A percentile compares a stretch with the other conserved stretches of the same genome.
phyloP scores from a whole-genome alignment of 495 filamentous ascomycete species.

The Apodospora peruviana region DNA sequence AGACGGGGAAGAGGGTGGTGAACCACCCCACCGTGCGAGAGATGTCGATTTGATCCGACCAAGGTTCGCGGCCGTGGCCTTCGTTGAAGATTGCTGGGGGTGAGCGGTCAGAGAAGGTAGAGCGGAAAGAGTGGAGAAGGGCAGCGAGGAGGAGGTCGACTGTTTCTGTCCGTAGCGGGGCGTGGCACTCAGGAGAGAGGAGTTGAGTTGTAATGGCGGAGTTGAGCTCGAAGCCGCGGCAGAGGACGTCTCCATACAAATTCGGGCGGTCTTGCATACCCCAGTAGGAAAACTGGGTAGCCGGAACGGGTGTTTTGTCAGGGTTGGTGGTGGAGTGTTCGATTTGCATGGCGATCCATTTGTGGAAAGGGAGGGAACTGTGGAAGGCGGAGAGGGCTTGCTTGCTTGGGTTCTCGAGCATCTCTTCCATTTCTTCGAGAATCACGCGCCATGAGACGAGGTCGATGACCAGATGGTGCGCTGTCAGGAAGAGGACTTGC shows the following conservation, averaged over 20 bases:
- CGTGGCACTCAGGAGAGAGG: conserved; percentile 20
- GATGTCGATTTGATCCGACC: conserved; percentile 12
- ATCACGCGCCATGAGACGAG: conserved; percentile 60
- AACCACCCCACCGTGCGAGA: conserved; percentile 26
- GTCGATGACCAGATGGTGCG: conserved; percentile 56
- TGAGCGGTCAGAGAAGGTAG: conserved; percentile 35
- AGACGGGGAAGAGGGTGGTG: conserved; percentile 21
- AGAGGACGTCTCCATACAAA: conserved; percentile 19
- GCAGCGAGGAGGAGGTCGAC: conserved; percentile 30
- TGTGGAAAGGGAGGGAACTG: conserved; percentile 43
- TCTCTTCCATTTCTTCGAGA: conserved; percentile 52
- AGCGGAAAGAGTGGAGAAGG: conserved; percentile 25
- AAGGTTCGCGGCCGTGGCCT: conserved; percentile 26
- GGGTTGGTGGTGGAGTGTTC: conserved; percentile 2
- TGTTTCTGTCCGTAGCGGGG: conserved; percentile 23
- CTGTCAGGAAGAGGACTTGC: conserved; percentile 47
- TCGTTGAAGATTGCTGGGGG: conserved; percentile 41
- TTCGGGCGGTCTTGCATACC: conserved; percentile 22
- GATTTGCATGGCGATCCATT: conserved; percentile 38
- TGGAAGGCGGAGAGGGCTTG: not conserved
- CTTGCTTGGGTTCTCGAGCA: conserved; percentile 33
- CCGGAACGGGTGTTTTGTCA: conserved; percentile 1
- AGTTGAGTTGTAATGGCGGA: conserved; percentile 5
- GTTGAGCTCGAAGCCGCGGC: conserved; percentile 17
- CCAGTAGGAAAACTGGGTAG: conserved; percentile 22